phyloP scores from a whole-genome alignment of 495 filamentous ascomycete species.

The Lichenothelia convexa region DNA sequence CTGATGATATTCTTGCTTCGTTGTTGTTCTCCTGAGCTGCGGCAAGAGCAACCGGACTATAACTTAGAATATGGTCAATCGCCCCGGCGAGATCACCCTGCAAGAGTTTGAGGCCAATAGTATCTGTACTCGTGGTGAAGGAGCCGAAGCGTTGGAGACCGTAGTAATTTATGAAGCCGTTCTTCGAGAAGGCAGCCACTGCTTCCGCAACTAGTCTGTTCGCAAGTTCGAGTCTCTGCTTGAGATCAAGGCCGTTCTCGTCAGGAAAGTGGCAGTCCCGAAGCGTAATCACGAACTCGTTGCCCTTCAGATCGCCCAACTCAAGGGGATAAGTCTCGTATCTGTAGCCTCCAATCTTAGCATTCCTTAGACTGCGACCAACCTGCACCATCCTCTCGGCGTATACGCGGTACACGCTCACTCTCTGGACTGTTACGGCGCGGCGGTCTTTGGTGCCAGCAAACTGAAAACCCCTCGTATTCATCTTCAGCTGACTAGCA shows the following conservation, averaged over 20 bases:
- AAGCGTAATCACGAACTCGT: constrained; percentile 81
- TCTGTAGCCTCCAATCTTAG: constrained; percentile 59
- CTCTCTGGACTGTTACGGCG: constrained; percentile 71
- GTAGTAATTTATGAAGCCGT: constrained; percentile 92
- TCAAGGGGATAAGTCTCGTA: constrained; percentile 50
- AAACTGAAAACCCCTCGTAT: constrained; percentile 54
- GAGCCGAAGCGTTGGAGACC: constrained; percentile 89
- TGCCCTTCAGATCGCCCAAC: constrained; percentile 69
- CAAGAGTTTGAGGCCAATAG: constrained; percentile 65
- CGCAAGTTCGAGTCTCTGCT: constrained; percentile 20
- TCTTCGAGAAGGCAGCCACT: constrained; percentile 33
- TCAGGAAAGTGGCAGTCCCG: constrained; percentile 55
- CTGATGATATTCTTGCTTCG: constrained; percentile 31
- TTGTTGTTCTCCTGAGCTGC: constrained; percentile 23
- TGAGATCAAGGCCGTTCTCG: constrained; percentile 20
- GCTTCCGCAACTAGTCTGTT: constrained; percentile 37
- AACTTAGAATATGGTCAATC: constrained; percentile 52
- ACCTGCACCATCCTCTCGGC: constrained; percentile 32
- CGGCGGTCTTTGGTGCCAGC: constrained; percentile 91
- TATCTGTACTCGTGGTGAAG: constrained; percentile 62
- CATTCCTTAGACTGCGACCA: constrained; percentile 39
- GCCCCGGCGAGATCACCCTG: constrained; percentile 63
- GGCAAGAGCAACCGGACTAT: constrained; percentile 29
- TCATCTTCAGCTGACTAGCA: constrained; percentile 46
- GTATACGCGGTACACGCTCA: constrained; percentile 49